Evolutionary conservation across 768 basidiomycete genomes (phyloP), one percentile per base, ranked within the genome.

Genomic region (Solioccasus polychromus): DNA sequence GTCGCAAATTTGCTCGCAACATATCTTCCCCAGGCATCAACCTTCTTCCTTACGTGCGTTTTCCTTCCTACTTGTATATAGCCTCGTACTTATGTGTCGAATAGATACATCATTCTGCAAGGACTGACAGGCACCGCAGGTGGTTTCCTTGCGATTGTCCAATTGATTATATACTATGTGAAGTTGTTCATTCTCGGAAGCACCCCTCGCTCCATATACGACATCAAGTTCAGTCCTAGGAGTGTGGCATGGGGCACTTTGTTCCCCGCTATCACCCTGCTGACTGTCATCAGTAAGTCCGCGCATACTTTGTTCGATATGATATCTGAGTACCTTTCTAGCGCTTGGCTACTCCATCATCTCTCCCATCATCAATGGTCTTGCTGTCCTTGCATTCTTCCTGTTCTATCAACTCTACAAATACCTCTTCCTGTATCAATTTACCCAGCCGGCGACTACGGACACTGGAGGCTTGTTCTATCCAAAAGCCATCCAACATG

Each of bases 391-490:
- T 23, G 82, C 89, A 1, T 96, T 98, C 74, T 83, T 88, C 65
- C 65, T 85, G 35, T 88, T 92, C 68, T 94, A 87, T 66, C 70
- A 82, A 48, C 67, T 91, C 28, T 92, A 88, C 77, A 91, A 89
- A 66, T 92, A 92, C 56, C 78, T 90, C 24, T 92, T 89, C 77
- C 71, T 89, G 42, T 92, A 81, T 73, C 82, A 79, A 49, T 79
- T 80, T 57, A 82, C 88, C 44, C 85, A 92, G 61, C 78, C 83
- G 4, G 61, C 75, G 0, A 67, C 75, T 4, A 71, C 71, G 39
- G 93, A 96, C 44, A 95, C 92, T 0, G 95, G 95, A 29, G 96
- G 96, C 0, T 62, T 90, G 39, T 98, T 96, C 75, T 98, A 92
- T 76, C 94, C 94, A 19, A 89, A 85, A 66, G 95, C 96, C 5